Percentiles rank a stretch among this genome's conserved stretches.
These are phyloP conservation scores for Galerina sulciceps DNA, from an alignment of 768 basidiomycete genomes.

Conservation along the genomic window DNA sequence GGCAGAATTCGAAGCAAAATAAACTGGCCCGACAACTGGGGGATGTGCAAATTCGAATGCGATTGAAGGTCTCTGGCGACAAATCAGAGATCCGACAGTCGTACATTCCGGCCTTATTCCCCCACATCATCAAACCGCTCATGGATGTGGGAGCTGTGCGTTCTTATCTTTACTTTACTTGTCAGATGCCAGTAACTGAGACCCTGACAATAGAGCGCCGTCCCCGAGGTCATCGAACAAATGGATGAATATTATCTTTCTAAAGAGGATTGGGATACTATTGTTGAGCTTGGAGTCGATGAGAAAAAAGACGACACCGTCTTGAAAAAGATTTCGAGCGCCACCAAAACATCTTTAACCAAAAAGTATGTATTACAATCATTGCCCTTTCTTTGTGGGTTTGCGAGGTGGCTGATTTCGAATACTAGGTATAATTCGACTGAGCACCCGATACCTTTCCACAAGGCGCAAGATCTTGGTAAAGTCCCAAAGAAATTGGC, in stretches of 20 bases:
- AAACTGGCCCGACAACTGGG: slow-evolving; percentile 81
- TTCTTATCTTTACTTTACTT: slow-evolving; percentile 22
- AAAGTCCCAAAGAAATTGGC: slow-evolving; percentile 82
- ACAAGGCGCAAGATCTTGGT: slow-evolving; percentile 83
- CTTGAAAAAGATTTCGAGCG: slow-evolving; percentile 81
- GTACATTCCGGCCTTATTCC: slow-evolving; percentile 89
- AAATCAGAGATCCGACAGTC: slow-evolving; percentile 88
- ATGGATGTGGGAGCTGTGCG: slow-evolving; percentile 75
- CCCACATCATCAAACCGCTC: slow-evolving; percentile 80
- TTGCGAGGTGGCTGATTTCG: neutral
- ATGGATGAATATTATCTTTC: slow-evolving; percentile 97
- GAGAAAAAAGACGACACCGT: slow-evolving; percentile 74
- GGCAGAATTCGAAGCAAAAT: slow-evolving; percentile 92
- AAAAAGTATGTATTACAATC: slow-evolving; percentile 59
- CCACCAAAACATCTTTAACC: slow-evolving; percentile 86
- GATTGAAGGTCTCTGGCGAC: slow-evolving; percentile 90
- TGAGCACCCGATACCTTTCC: slow-evolving; percentile 95
- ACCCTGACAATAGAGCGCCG: slow-evolving; percentile 55
- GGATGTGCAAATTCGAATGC: slow-evolving; percentile 95
- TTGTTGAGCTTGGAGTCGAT: slow-evolving; percentile 92
- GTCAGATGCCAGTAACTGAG: neutral
- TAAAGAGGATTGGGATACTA: slow-evolving; percentile 96
- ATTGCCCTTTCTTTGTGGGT: neutral
- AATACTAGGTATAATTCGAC: slow-evolving; percentile 76
- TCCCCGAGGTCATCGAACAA: slow-evolving; percentile 79